A percentile compares a stretch with the other conserved stretches of the same genome.
These are phyloP conservation scores for Dioscorea dumetorum DNA, from an alignment of 106 monocot genomes.

Conservation along the genomic window DNA sequence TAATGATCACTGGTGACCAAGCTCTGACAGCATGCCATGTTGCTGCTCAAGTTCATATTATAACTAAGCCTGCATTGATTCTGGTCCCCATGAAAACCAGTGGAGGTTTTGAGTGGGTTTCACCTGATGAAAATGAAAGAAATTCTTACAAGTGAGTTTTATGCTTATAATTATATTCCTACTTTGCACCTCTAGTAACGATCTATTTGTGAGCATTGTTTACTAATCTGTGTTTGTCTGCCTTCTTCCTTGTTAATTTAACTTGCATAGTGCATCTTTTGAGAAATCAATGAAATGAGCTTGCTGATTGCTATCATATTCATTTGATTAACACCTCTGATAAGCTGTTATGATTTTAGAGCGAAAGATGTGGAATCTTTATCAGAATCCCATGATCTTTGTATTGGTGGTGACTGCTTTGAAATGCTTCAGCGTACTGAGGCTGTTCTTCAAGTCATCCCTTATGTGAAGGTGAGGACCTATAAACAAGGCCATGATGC, in stretches of 20 bases:
- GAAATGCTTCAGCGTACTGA: slow-evolving; percentile 76
- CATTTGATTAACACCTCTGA: background rate
- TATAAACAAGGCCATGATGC: background rate
- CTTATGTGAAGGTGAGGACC: slow-evolving; percentile 78
- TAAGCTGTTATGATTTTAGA: slow-evolving; percentile 19
- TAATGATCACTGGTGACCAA: slow-evolving; percentile 99
- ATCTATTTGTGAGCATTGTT: too few species aligned
- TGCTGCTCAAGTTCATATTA: slow-evolving; percentile 92
- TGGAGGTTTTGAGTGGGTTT: slow-evolving; percentile 71
- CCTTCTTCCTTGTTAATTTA: too few species aligned
- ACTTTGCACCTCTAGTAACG: background rate
- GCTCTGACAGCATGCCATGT: slow-evolving; percentile 98
- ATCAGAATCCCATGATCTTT: slow-evolving; percentile 91
- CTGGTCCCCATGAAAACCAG: slow-evolving; percentile 31
- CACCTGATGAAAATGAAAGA: slow-evolving; percentile 84
- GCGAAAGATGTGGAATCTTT: slow-evolving; percentile 66
- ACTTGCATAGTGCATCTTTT: background rate
- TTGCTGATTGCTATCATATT: background rate
- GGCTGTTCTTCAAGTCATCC: slow-evolving; percentile 79
- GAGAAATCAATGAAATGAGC: background rate
- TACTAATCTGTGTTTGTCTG: too few species aligned
- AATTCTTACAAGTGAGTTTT: slow-evolving; percentile 48
- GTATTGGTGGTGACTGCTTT: slow-evolving; percentile 94
- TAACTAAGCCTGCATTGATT: slow-evolving; percentile 84
- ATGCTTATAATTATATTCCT: background rate